Percentiles rank a stretch among this genome's conserved stretches.
These are phyloP conservation scores for Moesziomyces globuligerus DNA, from an alignment of 1,284 basidiomycete genomes.

Conservation along the genomic window DNA sequence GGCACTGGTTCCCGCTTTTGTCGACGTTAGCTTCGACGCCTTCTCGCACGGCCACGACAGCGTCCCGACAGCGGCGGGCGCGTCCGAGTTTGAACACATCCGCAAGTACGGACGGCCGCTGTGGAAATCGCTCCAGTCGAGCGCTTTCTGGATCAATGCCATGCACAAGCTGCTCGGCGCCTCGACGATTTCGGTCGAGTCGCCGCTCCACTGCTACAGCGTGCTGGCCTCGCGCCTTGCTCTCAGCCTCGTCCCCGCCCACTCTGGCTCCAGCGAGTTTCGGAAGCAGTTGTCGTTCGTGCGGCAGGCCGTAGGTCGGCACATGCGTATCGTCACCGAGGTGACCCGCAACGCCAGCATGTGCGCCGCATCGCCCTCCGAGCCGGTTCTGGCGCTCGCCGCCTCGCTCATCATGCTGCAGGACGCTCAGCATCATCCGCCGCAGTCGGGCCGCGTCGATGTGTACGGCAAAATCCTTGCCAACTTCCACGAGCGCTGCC, in stretches of 20 bases:
- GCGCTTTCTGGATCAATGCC: constrained; percentile 5
- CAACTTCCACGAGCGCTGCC: constrained; percentile 1
- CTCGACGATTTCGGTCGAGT: not conserved
- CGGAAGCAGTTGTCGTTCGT: not conserved
- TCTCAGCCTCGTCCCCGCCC: not conserved
- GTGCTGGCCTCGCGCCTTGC: constrained; percentile 14
- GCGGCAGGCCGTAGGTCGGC: constrained; percentile 2
- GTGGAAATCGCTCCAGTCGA: constrained; percentile 4
- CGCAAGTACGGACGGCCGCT: constrained; percentile 24
- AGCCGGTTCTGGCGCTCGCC: constrained; percentile 22
- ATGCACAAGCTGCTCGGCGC: not conserved
- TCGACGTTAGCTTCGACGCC: constrained; percentile 12
- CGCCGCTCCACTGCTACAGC: not conserved
- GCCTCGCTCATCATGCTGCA: constrained; percentile 11
- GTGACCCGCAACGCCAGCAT: not conserved
- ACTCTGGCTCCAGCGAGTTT: not conserved
- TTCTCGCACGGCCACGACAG: not conserved
- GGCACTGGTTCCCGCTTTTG: constrained; percentile 7
- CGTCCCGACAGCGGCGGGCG: constrained; percentile 5
- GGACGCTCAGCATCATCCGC: too few relatives aligned
- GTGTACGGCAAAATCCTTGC: constrained; percentile 4
- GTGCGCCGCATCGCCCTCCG: constrained; percentile 6
- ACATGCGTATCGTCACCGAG: constrained; percentile 17
- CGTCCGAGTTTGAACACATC: not conserved
- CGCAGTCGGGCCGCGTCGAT: not conserved